Conservation (phyloP, 2,329 filamentous ascomycete species). For the Colletotrichum phormii region DNA sequence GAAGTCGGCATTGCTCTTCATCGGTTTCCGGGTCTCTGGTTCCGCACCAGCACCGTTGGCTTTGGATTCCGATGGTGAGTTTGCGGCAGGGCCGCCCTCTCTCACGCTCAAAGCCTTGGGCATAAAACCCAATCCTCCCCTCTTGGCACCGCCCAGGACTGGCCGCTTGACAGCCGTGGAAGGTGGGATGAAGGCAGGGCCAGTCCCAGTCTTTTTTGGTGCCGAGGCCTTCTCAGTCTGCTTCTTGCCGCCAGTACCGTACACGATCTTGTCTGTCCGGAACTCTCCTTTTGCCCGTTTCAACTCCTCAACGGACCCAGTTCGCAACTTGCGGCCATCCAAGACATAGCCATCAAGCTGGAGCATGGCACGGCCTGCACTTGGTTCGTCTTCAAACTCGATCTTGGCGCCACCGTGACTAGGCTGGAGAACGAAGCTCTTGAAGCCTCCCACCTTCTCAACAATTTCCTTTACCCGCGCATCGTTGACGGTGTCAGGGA, state of each 20-base stretch:
- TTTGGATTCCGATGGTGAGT: constrained; percentile 36
- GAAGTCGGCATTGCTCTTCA: constrained; percentile 69
- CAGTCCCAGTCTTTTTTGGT: constrained; percentile 41
- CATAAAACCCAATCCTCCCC: constrained; percentile 57
- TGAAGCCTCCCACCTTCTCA: constrained; percentile 76
- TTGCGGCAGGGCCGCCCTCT: background rate
- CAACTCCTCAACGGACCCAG: constrained; percentile 66
- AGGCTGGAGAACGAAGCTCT: constrained; percentile 83
- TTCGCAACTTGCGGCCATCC: constrained; percentile 64
- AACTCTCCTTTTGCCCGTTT: constrained; percentile 62
- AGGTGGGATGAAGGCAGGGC: constrained; percentile 55
- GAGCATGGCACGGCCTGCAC: constrained; percentile 78
- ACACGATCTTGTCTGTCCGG: constrained; percentile 54
- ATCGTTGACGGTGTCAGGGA: constrained; percentile 94
- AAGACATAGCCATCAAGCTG: constrained; percentile 68
- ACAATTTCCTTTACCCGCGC: constrained; percentile 80
- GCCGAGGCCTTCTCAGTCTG: constrained; percentile 39
- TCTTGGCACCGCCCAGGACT: constrained; percentile 54
- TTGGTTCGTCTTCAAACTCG: constrained; percentile 78
- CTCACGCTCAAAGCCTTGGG: constrained; percentile 41
- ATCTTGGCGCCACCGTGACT: constrained; percentile 87
- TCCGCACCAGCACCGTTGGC: constrained; percentile 43
- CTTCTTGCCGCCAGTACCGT: constrained; percentile 45
- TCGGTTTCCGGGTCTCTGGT: constrained; percentile 40
- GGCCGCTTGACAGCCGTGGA: constrained; percentile 56